Evolutionary conservation across 257 asterid genomes (phyloP), one percentile per base, ranked within the genome.

Genomic region (Scutellaria barbata): DNA sequence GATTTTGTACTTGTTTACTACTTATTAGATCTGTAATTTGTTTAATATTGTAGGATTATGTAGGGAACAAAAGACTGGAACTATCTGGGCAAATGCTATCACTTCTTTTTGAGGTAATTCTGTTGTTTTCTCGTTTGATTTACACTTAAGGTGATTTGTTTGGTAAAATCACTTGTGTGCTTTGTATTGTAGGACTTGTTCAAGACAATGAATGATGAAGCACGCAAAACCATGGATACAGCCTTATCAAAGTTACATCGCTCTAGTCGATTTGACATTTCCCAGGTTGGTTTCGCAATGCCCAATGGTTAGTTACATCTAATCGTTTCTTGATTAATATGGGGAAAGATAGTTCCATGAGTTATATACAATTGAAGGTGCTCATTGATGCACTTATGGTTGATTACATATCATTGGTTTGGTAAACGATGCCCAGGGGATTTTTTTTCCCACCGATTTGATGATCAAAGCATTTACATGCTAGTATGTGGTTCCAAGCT

Each of bases 1-100:
- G 47, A 43, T 46, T 35, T 71, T 39, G 8, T 56, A 14, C 72
- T 68, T 71, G 59, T 66, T 66, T 16, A 60, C 73, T 59, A 46
- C 72, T 50, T 59, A 50, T 65, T 61, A 14, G 45, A 53, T 67
- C 39, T 66, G 51, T 50, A 64, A 72, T 39, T 48, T 48, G 51
- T 40, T 48, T 20, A 11, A 12, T 79, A 1, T 72, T 73, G 35
- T 57, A 92, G 96, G 99, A 94, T 80, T 94, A 94, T 58, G 96
- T 92, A 68, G 99, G 99, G 75, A 94, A 91, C 86, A 94, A 94
- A 81, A 87, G 99, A 69, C 69, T 94, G 81, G 99, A 94, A 82
- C 89, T 94, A 17, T 91, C 99, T 52, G 99, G 98, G 68, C 98
- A 94, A 78, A 63, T 91, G 66, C 69, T 94, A 65, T 84, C 98